Conservation (phyloP, 2,329 filamentous ascomycete species). For the Ophiostoma ips region DNA sequence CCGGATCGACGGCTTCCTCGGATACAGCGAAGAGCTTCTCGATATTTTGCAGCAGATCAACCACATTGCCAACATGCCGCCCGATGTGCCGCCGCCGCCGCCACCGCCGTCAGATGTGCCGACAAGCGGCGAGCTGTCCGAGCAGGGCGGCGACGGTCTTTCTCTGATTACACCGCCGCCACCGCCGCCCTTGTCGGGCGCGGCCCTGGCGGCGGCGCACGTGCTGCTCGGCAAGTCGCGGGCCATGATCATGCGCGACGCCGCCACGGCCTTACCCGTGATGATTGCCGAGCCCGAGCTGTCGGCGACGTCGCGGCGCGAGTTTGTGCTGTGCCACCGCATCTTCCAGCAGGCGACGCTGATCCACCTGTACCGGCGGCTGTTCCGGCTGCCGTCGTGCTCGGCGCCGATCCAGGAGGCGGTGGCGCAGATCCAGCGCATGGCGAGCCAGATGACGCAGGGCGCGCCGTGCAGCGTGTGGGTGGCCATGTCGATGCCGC, state of each 20-base stretch:
- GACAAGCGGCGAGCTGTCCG: background rate
- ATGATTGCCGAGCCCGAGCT: background rate
- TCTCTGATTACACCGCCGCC: background rate
- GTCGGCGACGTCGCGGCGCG: background rate
- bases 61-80: background rate
- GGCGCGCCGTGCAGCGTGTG: conserved; percentile 5
- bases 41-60: conserved; percentile 9
- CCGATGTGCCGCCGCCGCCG: background rate
- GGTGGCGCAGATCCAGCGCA: conserved; percentile 1
- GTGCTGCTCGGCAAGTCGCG: background rate
- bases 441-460: conserved; percentile 9
- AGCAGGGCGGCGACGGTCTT: background rate
- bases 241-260: background rate
- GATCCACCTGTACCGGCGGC: conserved; percentile 11
- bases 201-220: background rate
- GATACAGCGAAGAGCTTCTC: conserved; percentile 8
- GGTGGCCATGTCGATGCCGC: conserved; percentile 10
- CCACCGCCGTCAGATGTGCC: background rate
- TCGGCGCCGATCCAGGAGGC: conserved; percentile 6
- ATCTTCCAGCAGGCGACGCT: conserved; percentile 10
- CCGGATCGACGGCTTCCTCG: conserved; percentile 10
- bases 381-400: conserved; percentile 7
- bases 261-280: background rate
- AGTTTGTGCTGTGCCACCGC: conserved; percentile 7
- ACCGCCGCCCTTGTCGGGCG: background rate